phyloP scores from a whole-genome alignment of 2,329 filamentous ascomycete species.

The Paecilomyces fulvus region DNA sequence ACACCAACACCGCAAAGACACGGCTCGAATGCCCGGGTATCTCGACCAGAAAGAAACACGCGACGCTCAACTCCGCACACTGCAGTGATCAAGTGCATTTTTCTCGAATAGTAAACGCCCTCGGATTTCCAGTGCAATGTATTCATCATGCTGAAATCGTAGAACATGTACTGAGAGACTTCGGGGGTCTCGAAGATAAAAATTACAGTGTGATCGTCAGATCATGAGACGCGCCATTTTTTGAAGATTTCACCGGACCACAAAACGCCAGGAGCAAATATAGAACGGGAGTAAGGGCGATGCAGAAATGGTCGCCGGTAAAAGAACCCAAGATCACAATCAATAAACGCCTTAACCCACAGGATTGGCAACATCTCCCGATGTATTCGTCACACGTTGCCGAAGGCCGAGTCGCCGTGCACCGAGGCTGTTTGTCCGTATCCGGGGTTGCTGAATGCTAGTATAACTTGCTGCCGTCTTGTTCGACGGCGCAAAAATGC shows the following conservation, averaged over 20 bases:
- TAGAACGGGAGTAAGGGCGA: background rate
- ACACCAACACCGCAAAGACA: background rate
- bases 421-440: constrained; percentile 30
- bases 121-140: background rate
- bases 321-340: background rate
- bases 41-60: background rate
- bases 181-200: background rate
- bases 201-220: background rate
- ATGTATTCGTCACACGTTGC: constrained; percentile 17
- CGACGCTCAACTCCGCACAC: background rate
- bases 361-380: constrained; percentile 17
- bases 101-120: background rate
- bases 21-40: background rate
- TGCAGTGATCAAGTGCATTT: background rate
- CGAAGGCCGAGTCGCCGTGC: constrained; percentile 26
- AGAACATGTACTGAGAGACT: background rate
- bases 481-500: constrained; percentile 24
- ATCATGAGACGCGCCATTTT: background rate
- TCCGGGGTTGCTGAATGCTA: constrained; percentile 27
- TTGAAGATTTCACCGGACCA: background rate
- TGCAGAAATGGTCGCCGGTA: too few relatives aligned
- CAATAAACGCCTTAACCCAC: constrained; percentile 25
- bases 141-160: background rate
- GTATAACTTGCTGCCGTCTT: constrained; percentile 31
- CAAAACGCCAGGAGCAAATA: background rate